Percentiles rank a stretch among this genome's conserved stretches.
Evolutionary conservation across 108 stramenopile genomes (phyloP).

Genomic region (Hondaea fermentalgiana): DNA sequence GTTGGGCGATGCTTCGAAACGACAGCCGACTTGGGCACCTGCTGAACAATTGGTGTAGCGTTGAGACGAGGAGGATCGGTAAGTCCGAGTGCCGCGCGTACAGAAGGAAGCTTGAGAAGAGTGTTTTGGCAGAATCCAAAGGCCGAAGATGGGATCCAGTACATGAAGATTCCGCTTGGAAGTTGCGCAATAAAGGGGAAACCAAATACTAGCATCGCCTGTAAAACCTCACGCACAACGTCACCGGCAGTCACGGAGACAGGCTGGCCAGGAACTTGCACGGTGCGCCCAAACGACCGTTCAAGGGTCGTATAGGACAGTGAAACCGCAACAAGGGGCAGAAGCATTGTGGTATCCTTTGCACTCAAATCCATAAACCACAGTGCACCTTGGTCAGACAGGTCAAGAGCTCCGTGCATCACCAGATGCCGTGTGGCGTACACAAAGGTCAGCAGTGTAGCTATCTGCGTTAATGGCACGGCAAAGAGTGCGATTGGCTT

Average conservation of each 20-base stretch:
- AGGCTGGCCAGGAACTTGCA: neutral
- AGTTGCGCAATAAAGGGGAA: neutral
- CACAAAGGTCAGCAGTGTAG: neutral
- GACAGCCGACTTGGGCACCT: neutral
- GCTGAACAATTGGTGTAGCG: neutral
- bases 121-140: neutral
- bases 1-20: neutral
- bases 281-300: conserved; percentile 9
- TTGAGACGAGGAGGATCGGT: neutral
- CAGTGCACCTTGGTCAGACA: neutral
- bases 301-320: neutral
- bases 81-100: neutral
- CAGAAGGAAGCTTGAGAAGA: neutral
- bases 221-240: neutral
- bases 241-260: neutral
- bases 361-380: conserved; percentile 6
- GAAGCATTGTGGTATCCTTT: neutral
- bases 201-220: neutral
- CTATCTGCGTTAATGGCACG: neutral
- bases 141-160: neutral
- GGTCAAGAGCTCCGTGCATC: neutral
- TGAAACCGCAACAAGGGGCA: neutral
- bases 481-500: neutral
- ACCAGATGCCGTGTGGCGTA: neutral
- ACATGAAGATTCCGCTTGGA: neutral